These are phyloP conservation scores for Tylopilus sp. DNA, from an alignment of 768 basidiomycete genomes.

Conservation along the genomic window DNA sequence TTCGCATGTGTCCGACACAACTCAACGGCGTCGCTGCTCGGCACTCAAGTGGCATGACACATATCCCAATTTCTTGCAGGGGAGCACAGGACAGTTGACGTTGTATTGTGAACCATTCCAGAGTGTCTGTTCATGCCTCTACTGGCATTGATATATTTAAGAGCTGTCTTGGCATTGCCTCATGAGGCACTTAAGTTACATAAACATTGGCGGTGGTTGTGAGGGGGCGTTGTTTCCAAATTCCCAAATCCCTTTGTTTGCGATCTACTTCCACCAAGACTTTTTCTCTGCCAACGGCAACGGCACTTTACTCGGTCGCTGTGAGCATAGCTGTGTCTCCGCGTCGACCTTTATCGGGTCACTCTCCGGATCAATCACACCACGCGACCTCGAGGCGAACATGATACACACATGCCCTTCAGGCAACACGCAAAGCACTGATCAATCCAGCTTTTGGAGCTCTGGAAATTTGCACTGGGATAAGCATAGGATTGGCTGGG, in stretches of 20 bases:
- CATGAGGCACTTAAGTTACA: not conserved
- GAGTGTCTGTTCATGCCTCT: too few relatives aligned
- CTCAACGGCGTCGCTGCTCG: too few relatives aligned
- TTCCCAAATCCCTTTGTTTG: not conserved
- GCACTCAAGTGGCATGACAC: too few relatives aligned
- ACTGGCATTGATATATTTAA: not conserved
- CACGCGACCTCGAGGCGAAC: not conserved
- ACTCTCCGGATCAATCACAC: not conserved
- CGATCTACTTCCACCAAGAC: not conserved
- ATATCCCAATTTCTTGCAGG: too few relatives aligned
- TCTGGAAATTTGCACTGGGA: constrained; percentile 53
- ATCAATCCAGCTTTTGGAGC: constrained; percentile 66
- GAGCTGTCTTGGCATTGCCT: not conserved
- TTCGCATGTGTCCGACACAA: too few relatives aligned
- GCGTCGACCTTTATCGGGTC: constrained; percentile 1
- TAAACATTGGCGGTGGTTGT: not conserved
- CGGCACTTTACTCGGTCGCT: constrained; percentile 5
- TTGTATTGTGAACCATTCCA: too few relatives aligned
- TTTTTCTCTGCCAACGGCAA: constrained; percentile 1
- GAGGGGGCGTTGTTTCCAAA: not conserved
- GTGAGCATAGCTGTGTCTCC: constrained; percentile 4
- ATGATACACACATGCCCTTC: constrained; percentile 44
- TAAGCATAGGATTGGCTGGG: constrained; percentile 68
- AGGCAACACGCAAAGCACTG: constrained; percentile 45
- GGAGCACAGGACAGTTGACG: too few relatives aligned